These are phyloP conservation scores for Herpomyces periplanetae DNA, from an alignment of 2,329 filamentous ascomycete genomes.

Conservation along the genomic window DNA sequence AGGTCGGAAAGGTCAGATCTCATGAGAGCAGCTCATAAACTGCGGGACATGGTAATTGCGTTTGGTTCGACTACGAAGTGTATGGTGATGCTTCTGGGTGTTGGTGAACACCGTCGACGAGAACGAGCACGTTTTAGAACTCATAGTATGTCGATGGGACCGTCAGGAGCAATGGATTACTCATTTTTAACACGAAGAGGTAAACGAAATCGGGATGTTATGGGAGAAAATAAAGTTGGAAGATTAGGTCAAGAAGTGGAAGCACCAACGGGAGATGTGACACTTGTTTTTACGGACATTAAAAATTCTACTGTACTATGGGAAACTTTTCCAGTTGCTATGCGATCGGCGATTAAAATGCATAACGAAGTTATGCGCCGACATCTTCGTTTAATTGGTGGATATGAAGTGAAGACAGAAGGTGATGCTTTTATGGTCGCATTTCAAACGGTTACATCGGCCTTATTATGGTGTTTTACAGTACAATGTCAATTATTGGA, in stretches of 20 bases:
- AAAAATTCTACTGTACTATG: slow-evolving; percentile 87
- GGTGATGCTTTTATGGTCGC: slow-evolving; percentile 98
- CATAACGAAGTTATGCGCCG: slow-evolving; percentile 91
- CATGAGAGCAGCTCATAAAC: slow-evolving; percentile 76
- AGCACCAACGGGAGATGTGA: slow-evolving; percentile 55
- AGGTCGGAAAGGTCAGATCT: slow-evolving; percentile 50
- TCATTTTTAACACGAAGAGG: slow-evolving; percentile 20
- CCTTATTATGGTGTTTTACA: slow-evolving; percentile 77
- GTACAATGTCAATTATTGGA: slow-evolving; percentile 61
- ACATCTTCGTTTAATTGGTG: slow-evolving; percentile 64
- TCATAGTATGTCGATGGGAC: slow-evolving; percentile 49
- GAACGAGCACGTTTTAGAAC: slow-evolving; percentile 35
- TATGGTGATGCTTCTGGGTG: slow-evolving; percentile 94
- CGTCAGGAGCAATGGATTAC: slow-evolving; percentile 28
- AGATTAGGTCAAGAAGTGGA: slow-evolving; percentile 64
- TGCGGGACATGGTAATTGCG: slow-evolving; percentile 72
- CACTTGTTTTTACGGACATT: slow-evolving; percentile 92
- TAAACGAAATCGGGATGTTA: slow-evolving; percentile 16
- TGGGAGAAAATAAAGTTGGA: slow-evolving; percentile 50
- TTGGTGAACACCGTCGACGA: slow-evolving; percentile 55
- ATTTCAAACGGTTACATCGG: slow-evolving; percentile 77
- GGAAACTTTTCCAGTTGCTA: slow-evolving; percentile 77
- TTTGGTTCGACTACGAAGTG: slow-evolving; percentile 80
- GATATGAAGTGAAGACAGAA: slow-evolving; percentile 97
- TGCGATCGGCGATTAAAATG: slow-evolving; percentile 82